phyloP scores from a whole-genome alignment of 2,329 filamentous ascomycete genomes.

The Fusarium pininemorale region DNA sequence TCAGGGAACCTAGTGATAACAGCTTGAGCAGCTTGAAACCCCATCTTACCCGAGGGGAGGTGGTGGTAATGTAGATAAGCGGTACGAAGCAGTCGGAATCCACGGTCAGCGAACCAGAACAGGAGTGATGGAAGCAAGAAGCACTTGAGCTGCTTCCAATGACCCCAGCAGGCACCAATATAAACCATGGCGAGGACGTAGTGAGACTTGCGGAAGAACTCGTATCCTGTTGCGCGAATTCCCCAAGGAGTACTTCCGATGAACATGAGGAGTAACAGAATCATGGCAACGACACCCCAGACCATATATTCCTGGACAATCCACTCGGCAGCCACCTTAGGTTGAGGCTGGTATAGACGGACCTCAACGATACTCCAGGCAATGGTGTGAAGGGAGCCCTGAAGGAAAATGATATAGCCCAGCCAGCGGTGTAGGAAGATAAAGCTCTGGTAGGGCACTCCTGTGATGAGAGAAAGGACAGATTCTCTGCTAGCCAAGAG shows the following conservation, averaged over 20 bases:
- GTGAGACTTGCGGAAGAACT: slow-evolving; percentile 79
- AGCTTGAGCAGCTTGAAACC: slow-evolving; percentile 65
- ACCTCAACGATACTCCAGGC: slow-evolving; percentile 75
- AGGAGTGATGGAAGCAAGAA: slow-evolving; percentile 74
- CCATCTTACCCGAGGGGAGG: slow-evolving; percentile 52
- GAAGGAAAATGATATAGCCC: slow-evolving; percentile 76
- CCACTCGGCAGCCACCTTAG: slow-evolving; percentile 63
- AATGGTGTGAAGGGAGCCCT: slow-evolving; percentile 75
- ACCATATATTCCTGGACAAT: slow-evolving; percentile 74
- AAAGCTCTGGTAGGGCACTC: slow-evolving; percentile 79
- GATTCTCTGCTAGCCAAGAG: slow-evolving; percentile 75
- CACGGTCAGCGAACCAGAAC: slow-evolving; percentile 72
- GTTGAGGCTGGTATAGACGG: slow-evolving; percentile 76
- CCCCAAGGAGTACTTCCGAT: slow-evolving; percentile 65
- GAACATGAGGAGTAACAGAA: slow-evolving; percentile 68
- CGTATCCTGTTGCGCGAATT: slow-evolving; percentile 75
- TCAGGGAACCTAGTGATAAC: slow-evolving; percentile 60
- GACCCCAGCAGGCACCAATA: slow-evolving; percentile 78
- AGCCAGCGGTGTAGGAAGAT: slow-evolving; percentile 82
- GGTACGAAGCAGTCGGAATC: slow-evolving; percentile 65
- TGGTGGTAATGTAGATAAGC: slow-evolving; percentile 69
- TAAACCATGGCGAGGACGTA: slow-evolving; percentile 79
- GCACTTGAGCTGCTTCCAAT: slow-evolving; percentile 74
- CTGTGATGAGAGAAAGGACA: slow-evolving; percentile 73
- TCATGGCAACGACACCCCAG: slow-evolving; percentile 76